phyloP scores from a whole-genome alignment of 1,139 yeast genomes.

The Yamadazyma blattariae region DNA sequence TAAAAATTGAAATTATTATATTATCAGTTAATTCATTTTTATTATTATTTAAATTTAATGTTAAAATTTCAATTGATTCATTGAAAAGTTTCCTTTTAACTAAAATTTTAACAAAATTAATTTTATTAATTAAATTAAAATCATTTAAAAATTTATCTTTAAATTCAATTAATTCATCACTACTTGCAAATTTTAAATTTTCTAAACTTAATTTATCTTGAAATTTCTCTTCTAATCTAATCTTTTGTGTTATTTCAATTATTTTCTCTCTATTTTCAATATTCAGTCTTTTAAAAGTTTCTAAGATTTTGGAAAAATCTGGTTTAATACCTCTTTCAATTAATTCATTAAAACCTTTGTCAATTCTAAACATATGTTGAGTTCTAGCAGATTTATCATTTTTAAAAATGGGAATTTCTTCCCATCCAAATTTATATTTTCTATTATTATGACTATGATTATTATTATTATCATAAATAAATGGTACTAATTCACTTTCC shows the following conservation, averaged over 20 bases:
- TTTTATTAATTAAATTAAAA: slow-evolving; percentile 27
- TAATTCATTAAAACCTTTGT: slow-evolving; percentile 33
- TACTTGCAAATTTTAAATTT: slow-evolving; percentile 14
- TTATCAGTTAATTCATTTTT: slow-evolving; percentile 18
- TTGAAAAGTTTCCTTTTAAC: slow-evolving; percentile 25
- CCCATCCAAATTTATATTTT: slow-evolving; percentile 12
- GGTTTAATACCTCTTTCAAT: slow-evolving; percentile 36
- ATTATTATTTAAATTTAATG: slow-evolving; percentile 15
- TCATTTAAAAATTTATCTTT: slow-evolving; percentile 10
- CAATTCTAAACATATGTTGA: slow-evolving; percentile 33
- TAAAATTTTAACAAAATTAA: slow-evolving; percentile 30
- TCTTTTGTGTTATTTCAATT: slow-evolving; percentile 19
- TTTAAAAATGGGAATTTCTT: background rate
- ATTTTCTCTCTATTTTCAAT: slow-evolving; percentile 16
- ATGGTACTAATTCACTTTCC: slow-evolving; percentile 32
- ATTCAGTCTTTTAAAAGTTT: slow-evolving; percentile 30
- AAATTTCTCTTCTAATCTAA: slow-evolving; percentile 12
- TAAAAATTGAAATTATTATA: background rate
- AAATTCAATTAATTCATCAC: slow-evolving; percentile 17
- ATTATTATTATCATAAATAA: slow-evolving; percentile 17
- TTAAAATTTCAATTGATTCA: slow-evolving; percentile 23
- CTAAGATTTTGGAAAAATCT: slow-evolving; percentile 27
- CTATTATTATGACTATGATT: slow-evolving; percentile 14
- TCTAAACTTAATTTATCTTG: slow-evolving; percentile 16
- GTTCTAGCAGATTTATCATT: slow-evolving; percentile 1